Conservation (phyloP, 2,329 filamentous ascomycete species). For the Hypoxylon sp. region DNA sequence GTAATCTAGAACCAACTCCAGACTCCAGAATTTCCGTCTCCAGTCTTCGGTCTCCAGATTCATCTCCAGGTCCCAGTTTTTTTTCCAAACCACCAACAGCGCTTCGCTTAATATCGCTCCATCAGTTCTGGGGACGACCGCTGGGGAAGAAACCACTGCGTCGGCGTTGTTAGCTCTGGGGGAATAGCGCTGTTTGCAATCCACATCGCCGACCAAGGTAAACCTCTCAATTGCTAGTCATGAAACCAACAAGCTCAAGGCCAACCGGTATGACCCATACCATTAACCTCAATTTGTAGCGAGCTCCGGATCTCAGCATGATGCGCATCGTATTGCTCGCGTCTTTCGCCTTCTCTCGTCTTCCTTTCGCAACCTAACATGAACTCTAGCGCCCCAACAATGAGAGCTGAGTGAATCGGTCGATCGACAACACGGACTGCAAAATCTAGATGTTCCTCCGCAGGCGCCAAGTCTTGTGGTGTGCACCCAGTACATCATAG, state of each 20-base stretch:
- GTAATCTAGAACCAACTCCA: background rate
- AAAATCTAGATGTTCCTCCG: slow-evolving; percentile 17
- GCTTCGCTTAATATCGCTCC: slow-evolving; percentile 1
- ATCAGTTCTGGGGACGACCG: slow-evolving; percentile 10
- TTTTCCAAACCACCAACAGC: slow-evolving; percentile 15
- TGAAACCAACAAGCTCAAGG: background rate
- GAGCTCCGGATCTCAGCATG: background rate
- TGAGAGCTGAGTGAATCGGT: slow-evolving; percentile 10
- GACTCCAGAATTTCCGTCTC: slow-evolving; percentile 12
- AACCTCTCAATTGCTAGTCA: slow-evolving; percentile 4
- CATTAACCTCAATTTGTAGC: slow-evolving; percentile 1
- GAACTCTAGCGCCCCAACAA: background rate
- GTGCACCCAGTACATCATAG: background rate
- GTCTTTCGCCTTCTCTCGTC: too few species aligned
- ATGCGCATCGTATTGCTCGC: slow-evolving; percentile 1
- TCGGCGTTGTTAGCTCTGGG: slow-evolving; percentile 14
- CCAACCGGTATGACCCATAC: slow-evolving; percentile 1
- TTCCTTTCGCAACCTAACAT: too few species aligned
- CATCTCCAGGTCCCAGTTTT: slow-evolving; percentile 2
- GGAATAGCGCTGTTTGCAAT: slow-evolving; percentile 20
- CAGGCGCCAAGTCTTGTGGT: slow-evolving; percentile 5
- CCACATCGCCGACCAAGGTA: slow-evolving; percentile 13
- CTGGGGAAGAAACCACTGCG: slow-evolving; percentile 25
- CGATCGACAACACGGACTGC: slow-evolving; percentile 4
- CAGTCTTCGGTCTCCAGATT: slow-evolving; percentile 6